A percentile compares a stretch with the other conserved stretches of the same genome.
Evolutionary conservation across 176 grass and related monocot species (phyloP).

Genomic region (Aegilops tauschii): DNA sequence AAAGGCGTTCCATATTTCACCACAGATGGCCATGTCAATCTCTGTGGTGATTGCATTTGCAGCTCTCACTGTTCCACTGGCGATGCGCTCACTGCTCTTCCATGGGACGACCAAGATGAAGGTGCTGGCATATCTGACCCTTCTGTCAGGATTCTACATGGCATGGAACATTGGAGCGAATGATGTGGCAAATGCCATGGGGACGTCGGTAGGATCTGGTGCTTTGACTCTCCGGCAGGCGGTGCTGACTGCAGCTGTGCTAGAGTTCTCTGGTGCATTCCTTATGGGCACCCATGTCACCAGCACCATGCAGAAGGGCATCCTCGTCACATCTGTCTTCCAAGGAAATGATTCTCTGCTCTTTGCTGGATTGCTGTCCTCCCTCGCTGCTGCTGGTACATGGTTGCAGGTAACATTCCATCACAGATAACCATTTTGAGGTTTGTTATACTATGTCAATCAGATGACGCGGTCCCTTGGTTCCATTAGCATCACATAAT

Average conservation of each 20-base stretch:
- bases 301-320: constrained; percentile 98
- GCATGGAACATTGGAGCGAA: constrained; percentile 98
- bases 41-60: constrained; percentile 68
- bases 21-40: constrained; percentile 61
- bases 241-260: constrained; percentile 73
- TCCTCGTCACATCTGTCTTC: constrained; percentile 80
- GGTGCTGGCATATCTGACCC: constrained; percentile 61
- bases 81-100: constrained; percentile 59
- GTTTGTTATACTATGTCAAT: neutral
- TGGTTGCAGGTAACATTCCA: constrained; percentile 79
- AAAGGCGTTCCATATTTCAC: constrained; percentile 82
- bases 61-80: constrained; percentile 60
- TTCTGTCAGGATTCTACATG: constrained; percentile 93
- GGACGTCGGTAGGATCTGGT: constrained; percentile 93
- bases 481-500: neutral
- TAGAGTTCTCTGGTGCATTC: constrained; percentile 94
- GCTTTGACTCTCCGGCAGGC: constrained; percentile 92
- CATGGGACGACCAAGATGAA: constrained; percentile 56
- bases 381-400: constrained; percentile 90
- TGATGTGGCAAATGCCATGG: constrained; percentile 99
- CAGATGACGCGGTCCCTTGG: neutral
- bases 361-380: constrained; percentile 88
- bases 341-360: constrained; percentile 85
- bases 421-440: constrained; percentile 9
- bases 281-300: constrained; percentile 98